Percentiles rank a stretch among this genome's conserved stretches.
phyloP scores from a whole-genome alignment of 2,329 filamentous ascomycete species.

The Dactylella cylindrospora region DNA sequence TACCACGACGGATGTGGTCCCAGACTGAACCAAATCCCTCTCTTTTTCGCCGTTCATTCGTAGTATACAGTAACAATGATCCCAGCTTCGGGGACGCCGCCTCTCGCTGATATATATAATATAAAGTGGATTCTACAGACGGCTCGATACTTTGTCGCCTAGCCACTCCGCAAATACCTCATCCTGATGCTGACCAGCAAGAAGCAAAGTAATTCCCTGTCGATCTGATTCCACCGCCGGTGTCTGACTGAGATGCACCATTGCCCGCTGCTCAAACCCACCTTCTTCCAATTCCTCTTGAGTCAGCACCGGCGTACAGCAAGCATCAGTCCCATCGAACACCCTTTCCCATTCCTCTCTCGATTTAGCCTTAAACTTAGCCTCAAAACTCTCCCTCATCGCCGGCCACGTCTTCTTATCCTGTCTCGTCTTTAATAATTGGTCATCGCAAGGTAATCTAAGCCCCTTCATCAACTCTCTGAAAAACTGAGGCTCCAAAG shows the following conservation, averaged over 20 bases:
- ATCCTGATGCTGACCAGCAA: slow-evolving; percentile 8
- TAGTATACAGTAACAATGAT: too few species aligned
- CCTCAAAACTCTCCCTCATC: slow-evolving; percentile 63
- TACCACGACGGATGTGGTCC: slow-evolving; percentile 34
- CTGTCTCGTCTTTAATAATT: slow-evolving; percentile 57
- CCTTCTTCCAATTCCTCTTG: slow-evolving; percentile 69
- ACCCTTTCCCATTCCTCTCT: slow-evolving; percentile 78
- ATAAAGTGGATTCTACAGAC: slow-evolving; percentile 2
- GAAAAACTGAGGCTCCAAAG: slow-evolving; percentile 87
- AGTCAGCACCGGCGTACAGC: slow-evolving; percentile 81
- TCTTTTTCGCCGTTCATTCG: too few species aligned
- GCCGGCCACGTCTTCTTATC: slow-evolving; percentile 69
- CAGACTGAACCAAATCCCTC: too few species aligned
- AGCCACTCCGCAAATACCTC: slow-evolving; percentile 9
- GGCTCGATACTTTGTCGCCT: neutral
- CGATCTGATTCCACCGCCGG: slow-evolving; percentile 44
- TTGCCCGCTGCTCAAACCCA: slow-evolving; percentile 56
- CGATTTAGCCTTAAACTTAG: slow-evolving; percentile 68
- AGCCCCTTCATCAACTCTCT: slow-evolving; percentile 67
- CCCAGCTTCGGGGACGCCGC: too few species aligned
- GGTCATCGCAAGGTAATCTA: slow-evolving; percentile 59
- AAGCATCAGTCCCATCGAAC: slow-evolving; percentile 90
- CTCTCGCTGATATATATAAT: slow-evolving; percentile 2
- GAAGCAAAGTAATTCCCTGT: neutral
- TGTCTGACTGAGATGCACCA: slow-evolving; percentile 53